Base-by-base conservation (phyloP, 2,329 filamentous ascomycete species). In the Neofusicoccum laricinum region DNA sequence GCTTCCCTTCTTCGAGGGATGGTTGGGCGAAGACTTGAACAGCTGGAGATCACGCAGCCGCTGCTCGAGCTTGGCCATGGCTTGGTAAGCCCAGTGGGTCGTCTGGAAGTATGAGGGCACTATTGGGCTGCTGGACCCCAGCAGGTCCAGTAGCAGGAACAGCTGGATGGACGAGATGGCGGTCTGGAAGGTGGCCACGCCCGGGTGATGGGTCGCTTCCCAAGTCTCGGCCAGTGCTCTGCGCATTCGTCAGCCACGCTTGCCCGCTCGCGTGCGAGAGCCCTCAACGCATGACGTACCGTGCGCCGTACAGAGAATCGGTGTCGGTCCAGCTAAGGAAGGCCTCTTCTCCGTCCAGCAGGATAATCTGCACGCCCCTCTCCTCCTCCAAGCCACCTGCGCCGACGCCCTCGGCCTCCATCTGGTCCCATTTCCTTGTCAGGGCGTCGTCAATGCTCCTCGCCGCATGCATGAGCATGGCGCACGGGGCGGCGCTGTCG, bases 261-360 rank as follows among this genome's bases (percentile, higher is more conserved):
- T 30, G 25, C 25, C 34, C 25, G 10, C 2, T 49, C 21, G 14
- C 15, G 2, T 36, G 11, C n/a, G 4, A 21, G 14, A 7, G 25
- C 6, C 21, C 19, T 45, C 17, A 36, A 14, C 2, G 15, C 38
- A 25, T 15, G 10, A 61, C 81, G 45, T 80, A 90, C 88, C 92
- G 87, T 17, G 94, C 86, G 2, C 95, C 95, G 71, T 99, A 99
- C 4, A 97, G 79, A 4, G 91, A 96, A 76, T 99, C 95, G 0
- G 83, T 85, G 40, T 86, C 85, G 0, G 88, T 90, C 95, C 95
- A 99, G 0, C 77, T 77, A 21, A 86, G 79, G 77, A 96, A 99
- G 0, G 95, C 93, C 77, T 99, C 95, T 78, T 99, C 95, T 4
- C 95, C 95, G 72, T 99, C 95, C 7, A 99, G 79, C 63, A 99